Evolutionary conservation across 2,329 filamentous ascomycete species (phyloP).

Genomic region (Alternaria arbusti): DNA sequence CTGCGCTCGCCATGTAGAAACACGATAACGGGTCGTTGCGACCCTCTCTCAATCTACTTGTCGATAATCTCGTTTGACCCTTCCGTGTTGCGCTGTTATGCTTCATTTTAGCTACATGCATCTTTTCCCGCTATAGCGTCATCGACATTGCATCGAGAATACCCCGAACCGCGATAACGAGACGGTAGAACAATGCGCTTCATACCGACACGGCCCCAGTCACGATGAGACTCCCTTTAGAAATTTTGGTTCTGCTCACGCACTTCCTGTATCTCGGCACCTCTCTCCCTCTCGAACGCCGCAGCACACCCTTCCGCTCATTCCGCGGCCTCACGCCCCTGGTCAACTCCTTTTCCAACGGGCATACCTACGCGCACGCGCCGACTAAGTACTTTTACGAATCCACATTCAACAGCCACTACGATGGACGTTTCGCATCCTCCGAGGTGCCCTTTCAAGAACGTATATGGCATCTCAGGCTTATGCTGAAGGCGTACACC

Average conservation of each 20-base stretch:
- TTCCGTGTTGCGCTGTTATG: neutral
- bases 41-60: neutral
- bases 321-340: conserved; percentile 27
- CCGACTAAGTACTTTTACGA: conserved; percentile 46
- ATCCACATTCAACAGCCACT: conserved; percentile 59
- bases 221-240: conserved; percentile 7
- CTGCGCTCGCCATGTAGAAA: conserved; percentile 4
- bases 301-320: conserved; percentile 12
- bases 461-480: conserved; percentile 56
- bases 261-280: neutral
- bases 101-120: neutral
- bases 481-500: conserved; percentile 63
- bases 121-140: neutral
- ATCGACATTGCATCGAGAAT: neutral
- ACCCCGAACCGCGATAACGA: neutral
- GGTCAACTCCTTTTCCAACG: conserved; percentile 23
- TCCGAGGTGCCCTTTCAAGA: conserved; percentile 54
- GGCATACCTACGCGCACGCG: conserved; percentile 13
- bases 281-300: conserved; percentile 13
- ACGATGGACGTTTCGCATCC: conserved; percentile 63
- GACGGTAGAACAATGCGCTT: conserved; percentile 7
- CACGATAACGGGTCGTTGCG: conserved; percentile 3
- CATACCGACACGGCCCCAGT: neutral
- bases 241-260: neutral
- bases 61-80: neutral